These are phyloP conservation scores for Quillaja saponaria DNA, from an alignment of 306 rosid genomes.

Conservation along the genomic window DNA sequence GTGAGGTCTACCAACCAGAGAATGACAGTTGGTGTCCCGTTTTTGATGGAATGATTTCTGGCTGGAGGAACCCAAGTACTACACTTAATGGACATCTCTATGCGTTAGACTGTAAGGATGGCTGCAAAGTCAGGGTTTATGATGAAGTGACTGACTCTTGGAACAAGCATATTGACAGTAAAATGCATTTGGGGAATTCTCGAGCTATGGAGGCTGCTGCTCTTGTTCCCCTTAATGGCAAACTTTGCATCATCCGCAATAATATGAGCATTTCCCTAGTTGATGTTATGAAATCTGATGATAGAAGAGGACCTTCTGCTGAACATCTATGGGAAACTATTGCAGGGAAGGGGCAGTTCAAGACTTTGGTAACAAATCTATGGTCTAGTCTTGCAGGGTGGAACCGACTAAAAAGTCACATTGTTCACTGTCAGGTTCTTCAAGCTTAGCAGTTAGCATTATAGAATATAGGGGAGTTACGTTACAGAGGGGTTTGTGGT, in stretches of 20 bases:
- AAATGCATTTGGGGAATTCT: constrained; percentile 69
- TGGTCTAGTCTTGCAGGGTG: constrained; percentile 84
- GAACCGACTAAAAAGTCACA: constrained; percentile 80
- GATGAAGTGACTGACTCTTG: constrained; percentile 65
- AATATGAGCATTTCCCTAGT: constrained; percentile 82
- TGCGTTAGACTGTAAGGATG: constrained; percentile 83
- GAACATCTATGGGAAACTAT: constrained; percentile 80
- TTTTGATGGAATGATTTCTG: constrained; percentile 76
- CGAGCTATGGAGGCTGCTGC: constrained; percentile 77
- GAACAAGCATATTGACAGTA: constrained; percentile 70
- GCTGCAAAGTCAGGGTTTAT: constrained; percentile 68
- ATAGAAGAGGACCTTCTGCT: constrained; percentile 47
- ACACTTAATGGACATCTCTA: constrained; percentile 71
- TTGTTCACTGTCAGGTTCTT: constrained; percentile 90
- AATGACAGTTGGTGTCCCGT: constrained; percentile 68
- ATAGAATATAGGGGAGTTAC: constrained; percentile 30
- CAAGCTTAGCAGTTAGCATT: constrained; percentile 65
- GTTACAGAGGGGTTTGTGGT: constrained; percentile 4
- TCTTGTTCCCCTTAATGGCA: constrained; percentile 69
- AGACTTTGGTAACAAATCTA: constrained; percentile 71
- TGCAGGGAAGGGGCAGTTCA: constrained; percentile 77
- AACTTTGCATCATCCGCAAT: constrained; percentile 70
- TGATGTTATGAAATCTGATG: constrained; percentile 58
- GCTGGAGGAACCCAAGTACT: constrained; percentile 83
- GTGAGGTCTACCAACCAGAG: constrained; percentile 80